phyloP scores from a whole-genome alignment of 495 filamentous ascomycete species.

The Penicillium samsonianum region DNA sequence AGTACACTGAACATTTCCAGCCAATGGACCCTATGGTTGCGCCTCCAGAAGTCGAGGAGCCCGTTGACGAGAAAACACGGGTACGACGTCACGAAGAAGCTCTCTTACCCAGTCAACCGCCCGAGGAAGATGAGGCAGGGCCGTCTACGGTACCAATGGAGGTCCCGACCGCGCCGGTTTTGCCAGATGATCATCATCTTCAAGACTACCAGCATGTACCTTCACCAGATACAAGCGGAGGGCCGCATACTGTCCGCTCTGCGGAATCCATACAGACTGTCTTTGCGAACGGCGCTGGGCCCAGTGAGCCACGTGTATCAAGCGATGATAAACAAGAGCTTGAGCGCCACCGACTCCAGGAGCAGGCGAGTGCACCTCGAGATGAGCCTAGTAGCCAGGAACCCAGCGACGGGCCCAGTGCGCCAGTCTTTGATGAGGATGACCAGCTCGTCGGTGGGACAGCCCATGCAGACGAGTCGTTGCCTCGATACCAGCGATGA shows the following conservation, averaged over 20 bases:
- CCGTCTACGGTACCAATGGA: constrained; percentile 43
- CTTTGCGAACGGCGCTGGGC: constrained; percentile 27
- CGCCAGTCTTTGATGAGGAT: constrained; percentile 67
- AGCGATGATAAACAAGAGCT: constrained; percentile 85
- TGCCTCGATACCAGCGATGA: constrained; percentile 52
- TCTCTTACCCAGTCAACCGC: constrained; percentile 71
- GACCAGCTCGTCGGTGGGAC: constrained; percentile 44
- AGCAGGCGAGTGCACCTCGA: constrained; percentile 69
- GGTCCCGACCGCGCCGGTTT: constrained; percentile 39
- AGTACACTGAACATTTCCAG: constrained; percentile 30
- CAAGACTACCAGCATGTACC: constrained; percentile 42
- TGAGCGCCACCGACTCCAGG: constrained; percentile 70
- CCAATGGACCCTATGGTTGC: constrained; percentile 42
- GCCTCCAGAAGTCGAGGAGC: constrained; percentile 57
- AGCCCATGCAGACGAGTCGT: constrained; percentile 47
- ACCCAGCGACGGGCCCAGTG: constrained; percentile 52
- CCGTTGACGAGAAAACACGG: constrained; percentile 67
- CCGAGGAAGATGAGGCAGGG: constrained; percentile 48
- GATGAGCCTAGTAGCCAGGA: constrained; percentile 46
- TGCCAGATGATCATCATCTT: constrained; percentile 43
- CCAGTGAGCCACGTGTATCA: constrained; percentile 25
- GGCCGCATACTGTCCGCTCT: constrained; percentile 41
- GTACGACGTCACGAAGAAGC: constrained; percentile 66
- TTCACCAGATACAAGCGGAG: constrained; percentile 23
- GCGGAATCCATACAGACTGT: constrained; percentile 46